phyloP scores from a whole-genome alignment of 2,329 filamentous ascomycete genomes.

The Blastomyces gilchristii region DNA sequence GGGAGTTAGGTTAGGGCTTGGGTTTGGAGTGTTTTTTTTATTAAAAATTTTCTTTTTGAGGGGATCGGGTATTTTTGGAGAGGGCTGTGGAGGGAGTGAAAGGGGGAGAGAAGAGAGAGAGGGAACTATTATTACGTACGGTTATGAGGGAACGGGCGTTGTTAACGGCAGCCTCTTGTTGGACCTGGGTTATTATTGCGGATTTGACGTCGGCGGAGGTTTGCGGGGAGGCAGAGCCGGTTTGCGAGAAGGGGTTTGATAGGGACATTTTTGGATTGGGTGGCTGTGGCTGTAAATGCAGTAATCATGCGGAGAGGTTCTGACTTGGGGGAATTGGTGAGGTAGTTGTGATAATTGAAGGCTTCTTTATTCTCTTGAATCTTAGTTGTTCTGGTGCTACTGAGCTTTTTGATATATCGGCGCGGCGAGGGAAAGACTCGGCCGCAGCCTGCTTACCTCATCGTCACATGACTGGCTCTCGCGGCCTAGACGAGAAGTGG shows the following conservation, averaged over 20 bases:
- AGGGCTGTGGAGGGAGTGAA: background rate
- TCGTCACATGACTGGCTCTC: background rate
- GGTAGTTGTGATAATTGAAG: conserved; percentile 7
- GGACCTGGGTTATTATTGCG: conserved; percentile 53
- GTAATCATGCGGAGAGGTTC: background rate
- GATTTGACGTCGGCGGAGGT: conserved; percentile 36
- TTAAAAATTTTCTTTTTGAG: no score
- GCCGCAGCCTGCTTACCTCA: background rate
- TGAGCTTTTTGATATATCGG: background rate
- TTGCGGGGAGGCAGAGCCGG: conserved; percentile 20
- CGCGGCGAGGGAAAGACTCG: background rate
- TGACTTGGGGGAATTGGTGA: background rate
- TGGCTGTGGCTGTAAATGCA: background rate
- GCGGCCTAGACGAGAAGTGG: background rate
- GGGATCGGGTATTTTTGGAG: background rate
- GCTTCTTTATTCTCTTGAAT: background rate
- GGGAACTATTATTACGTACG: conserved; percentile 38
- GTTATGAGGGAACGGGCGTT: conserved; percentile 63
- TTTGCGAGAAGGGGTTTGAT: conserved; percentile 28
- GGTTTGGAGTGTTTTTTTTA: background rate
- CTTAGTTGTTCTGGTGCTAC: background rate
- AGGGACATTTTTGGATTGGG: conserved; percentile 26
- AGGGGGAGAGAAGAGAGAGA: conserved; percentile 7
- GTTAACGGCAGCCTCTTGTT: conserved; percentile 53
- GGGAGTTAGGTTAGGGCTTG: background rate